These are phyloP conservation scores for Inga laurina DNA, from an alignment of 306 rosid species.

Conservation along the genomic window DNA sequence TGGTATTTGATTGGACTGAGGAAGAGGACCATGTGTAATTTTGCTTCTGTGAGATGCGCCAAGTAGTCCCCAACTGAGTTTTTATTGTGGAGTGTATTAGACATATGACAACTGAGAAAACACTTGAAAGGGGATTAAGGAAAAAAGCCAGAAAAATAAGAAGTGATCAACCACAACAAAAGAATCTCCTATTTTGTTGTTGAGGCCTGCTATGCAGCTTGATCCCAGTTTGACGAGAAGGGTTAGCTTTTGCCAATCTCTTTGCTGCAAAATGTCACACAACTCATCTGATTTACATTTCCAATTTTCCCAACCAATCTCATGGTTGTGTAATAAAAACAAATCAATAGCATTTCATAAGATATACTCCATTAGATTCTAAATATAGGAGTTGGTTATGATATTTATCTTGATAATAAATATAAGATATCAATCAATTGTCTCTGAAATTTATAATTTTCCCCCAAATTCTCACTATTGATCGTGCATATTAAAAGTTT, in stretches of 20 bases:
- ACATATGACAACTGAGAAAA: not conserved
- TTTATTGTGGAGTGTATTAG: not conserved
- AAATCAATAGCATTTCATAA: not conserved
- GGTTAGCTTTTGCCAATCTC: conserved; percentile 73
- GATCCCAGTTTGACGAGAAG: conserved; percentile 67
- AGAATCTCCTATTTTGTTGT: conserved; percentile 52
- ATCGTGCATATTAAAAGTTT: too few species aligned
- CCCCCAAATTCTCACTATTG: too few species aligned
- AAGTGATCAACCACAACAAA: conserved; percentile 57
- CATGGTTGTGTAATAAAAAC: not conserved
- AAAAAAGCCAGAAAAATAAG: not conserved
- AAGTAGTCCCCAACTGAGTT: not conserved
- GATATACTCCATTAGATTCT: too few species aligned
- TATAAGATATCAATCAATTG: too few species aligned
- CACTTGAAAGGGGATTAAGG: not conserved
- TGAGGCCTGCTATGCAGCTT: conserved; percentile 58
- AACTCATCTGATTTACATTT: not conserved
- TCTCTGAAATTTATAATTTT: too few species aligned
- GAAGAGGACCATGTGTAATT: not conserved
- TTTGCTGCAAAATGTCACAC: conserved; percentile 52
- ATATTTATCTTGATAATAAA: too few species aligned
- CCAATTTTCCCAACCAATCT: not conserved
- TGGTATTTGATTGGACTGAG: not conserved
- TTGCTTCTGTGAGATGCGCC: not conserved
- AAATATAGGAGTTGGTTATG: too few species aligned